A percentile compares a stretch with the other conserved stretches of the same genome.
Evolutionary conservation across 2,329 filamentous ascomycete genomes (phyloP).

Genomic region (Colletotrichum tabaci): DNA sequence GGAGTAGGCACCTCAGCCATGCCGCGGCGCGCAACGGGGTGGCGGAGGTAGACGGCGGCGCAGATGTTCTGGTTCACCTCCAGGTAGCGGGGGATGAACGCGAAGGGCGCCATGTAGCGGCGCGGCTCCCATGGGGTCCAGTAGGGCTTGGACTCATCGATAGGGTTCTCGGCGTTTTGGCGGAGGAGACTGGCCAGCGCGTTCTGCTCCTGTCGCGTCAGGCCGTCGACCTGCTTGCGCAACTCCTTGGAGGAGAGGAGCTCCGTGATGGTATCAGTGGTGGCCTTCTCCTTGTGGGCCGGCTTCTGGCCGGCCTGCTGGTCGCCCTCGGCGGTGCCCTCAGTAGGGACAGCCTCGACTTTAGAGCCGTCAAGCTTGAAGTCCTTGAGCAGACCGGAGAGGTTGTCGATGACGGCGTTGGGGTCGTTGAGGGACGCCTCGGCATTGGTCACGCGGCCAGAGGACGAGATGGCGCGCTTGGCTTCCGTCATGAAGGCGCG

Average conservation of each 20-base stretch:
- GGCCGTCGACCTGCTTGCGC: conserved; percentile 46
- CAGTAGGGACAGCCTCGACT: conserved; percentile 46
- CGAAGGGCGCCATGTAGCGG: conserved; percentile 90
- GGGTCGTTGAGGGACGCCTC: conserved; percentile 52
- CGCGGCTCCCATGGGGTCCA: conserved; percentile 91
- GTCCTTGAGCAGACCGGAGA: conserved; percentile 64
- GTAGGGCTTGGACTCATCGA: conserved; percentile 86
- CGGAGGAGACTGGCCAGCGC: conserved; percentile 71
- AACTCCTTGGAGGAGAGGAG: conserved; percentile 30
- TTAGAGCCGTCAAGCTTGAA: conserved; percentile 57
- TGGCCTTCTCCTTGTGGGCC: conserved; percentile 19
- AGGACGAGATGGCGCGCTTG: conserved; percentile 73
- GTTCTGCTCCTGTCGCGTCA: conserved; percentile 65
- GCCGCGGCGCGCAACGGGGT: conserved; percentile 90
- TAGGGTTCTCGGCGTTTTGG: conserved; percentile 80
- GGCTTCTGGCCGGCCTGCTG: conserved; percentile 48
- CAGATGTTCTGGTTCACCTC: conserved; percentile 99
- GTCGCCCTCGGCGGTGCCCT: conserved; percentile 31
- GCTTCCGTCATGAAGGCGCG: conserved; percentile 79
- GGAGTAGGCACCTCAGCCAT: conserved; percentile 88
- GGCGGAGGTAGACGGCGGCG: conserved; percentile 92
- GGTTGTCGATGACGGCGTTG: conserved; percentile 66
- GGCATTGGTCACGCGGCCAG: conserved; percentile 52
- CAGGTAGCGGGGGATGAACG: conserved; percentile 94
- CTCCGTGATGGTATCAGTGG: conserved; percentile 16